Conservation (phyloP, 768 basidiomycete species). For the Trametes coccinea region DNA sequence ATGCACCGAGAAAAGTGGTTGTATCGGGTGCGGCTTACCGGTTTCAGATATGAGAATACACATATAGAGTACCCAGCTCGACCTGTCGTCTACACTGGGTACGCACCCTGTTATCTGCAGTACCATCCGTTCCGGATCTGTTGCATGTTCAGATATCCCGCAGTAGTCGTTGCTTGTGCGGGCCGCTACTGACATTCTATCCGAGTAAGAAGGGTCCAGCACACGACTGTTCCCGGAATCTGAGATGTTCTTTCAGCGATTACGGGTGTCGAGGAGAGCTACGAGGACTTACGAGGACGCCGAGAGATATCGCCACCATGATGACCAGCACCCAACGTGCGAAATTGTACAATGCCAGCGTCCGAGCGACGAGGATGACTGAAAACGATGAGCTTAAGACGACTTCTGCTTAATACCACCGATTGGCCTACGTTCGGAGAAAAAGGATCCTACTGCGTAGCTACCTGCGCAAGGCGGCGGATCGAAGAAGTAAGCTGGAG, state of each 20-base stretch:
- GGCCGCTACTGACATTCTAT: not conserved
- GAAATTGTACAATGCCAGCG: constrained; percentile 8
- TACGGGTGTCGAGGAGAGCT: not conserved
- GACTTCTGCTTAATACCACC: too few species aligned
- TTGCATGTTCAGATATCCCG: not conserved
- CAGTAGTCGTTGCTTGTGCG: not conserved
- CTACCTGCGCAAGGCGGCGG: not conserved
- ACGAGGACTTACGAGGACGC: not conserved
- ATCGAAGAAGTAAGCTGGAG: too few species aligned
- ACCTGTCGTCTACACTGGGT: not conserved
- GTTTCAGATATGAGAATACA: constrained; percentile 3
- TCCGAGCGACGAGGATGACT: constrained; percentile 5
- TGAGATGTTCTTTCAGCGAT: not conserved
- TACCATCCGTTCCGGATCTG: not conserved
- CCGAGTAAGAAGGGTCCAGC: not conserved
- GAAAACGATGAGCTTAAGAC: too few species aligned
- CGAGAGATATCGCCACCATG: not conserved
- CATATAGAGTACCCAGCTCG: constrained; percentile 2
- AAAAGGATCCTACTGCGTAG: not conserved
- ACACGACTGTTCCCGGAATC: not conserved
- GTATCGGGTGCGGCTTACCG: not conserved
- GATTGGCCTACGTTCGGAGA: not conserved
- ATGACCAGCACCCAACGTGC: not conserved
- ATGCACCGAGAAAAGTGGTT: not conserved
- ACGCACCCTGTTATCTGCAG: constrained; percentile 3